Evolutionary conservation across 1,139 yeast species (phyloP).

Genomic region (Kluyveromyces marxianus): DNA sequence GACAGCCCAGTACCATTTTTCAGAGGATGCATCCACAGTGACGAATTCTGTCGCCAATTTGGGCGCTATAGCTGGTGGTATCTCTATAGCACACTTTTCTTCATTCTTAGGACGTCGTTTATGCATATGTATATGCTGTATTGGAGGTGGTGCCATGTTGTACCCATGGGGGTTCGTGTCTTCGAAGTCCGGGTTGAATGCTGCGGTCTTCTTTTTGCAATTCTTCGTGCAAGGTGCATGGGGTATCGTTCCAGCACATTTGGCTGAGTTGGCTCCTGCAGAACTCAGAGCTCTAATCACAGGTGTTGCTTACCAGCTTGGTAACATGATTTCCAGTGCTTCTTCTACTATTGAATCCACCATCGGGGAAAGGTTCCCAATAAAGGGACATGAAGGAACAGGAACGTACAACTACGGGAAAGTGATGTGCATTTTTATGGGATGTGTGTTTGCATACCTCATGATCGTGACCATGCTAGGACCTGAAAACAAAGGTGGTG

Average conservation of each 20-base stretch:
- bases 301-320: constrained; percentile 75
- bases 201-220: constrained; percentile 73
- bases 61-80: constrained; percentile 65
- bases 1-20: constrained; percentile 44
- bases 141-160: constrained; percentile 61
- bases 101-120: constrained; percentile 56
- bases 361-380: constrained; percentile 62
- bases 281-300: constrained; percentile 56
- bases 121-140: constrained; percentile 50
- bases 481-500: constrained; percentile 56
- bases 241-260: constrained; percentile 78
- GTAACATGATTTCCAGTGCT: constrained; percentile 78
- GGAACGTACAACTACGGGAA: constrained; percentile 44
- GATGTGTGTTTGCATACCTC: constrained; percentile 63
- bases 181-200: constrained; percentile 49
- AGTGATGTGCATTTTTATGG: constrained; percentile 80
- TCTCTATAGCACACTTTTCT: constrained; percentile 53
- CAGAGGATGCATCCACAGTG: constrained; percentile 49
- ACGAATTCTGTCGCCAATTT: constrained; percentile 63
- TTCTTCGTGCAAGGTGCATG: constrained; percentile 82
- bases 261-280: constrained; percentile 73
- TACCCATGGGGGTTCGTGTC: constrained; percentile 67
- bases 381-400: constrained; percentile 23
- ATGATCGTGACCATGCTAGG: constrained; percentile 56
- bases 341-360: constrained; percentile 77